phyloP scores from a whole-genome alignment of 192 early-diverging fungal genomes.

The Coemansia sp. region DNA sequence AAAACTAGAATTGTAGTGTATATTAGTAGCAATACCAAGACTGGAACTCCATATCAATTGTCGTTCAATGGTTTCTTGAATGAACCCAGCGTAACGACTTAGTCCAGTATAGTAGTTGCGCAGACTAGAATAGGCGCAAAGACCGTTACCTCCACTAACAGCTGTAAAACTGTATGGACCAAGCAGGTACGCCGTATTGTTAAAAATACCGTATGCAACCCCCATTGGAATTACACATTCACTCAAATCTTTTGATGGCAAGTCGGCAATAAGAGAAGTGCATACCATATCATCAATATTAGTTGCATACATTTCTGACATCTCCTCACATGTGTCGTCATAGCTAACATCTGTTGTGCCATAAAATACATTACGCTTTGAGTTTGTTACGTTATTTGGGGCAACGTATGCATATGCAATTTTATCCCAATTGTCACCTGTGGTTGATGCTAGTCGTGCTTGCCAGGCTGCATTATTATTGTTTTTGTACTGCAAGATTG shows the following conservation, averaged over 20 bases:
- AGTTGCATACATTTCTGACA: not conserved
- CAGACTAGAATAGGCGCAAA: slow-evolving; percentile 8
- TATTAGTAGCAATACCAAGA: no score
- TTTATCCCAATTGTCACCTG: not conserved
- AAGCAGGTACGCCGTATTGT: slow-evolving; percentile 1
- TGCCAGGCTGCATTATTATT: slow-evolving; percentile 2
- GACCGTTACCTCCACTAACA: slow-evolving; percentile 4
- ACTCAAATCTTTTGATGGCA: not conserved
- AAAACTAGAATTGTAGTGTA: no score
- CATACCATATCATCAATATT: not conserved
- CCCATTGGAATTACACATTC: not conserved
- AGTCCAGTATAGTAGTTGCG: slow-evolving; percentile 19
- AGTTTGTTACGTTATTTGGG: not conserved
- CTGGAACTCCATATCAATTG: not conserved
- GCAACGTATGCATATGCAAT: not conserved
- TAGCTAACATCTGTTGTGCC: not conserved
- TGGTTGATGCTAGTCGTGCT: not conserved
- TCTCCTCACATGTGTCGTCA: not conserved
- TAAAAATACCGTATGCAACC: not conserved
- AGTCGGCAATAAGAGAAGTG: not conserved
- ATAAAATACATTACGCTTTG: not conserved
- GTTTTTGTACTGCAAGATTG: slow-evolving; percentile 15
- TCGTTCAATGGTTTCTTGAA: not conserved
- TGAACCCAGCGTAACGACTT: not conserved
- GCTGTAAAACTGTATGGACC: slow-evolving; percentile 22